These are phyloP conservation scores for Nannizzia gypsea DNA, from an alignment of 2,329 filamentous ascomycete species.

Conservation along the genomic window DNA sequence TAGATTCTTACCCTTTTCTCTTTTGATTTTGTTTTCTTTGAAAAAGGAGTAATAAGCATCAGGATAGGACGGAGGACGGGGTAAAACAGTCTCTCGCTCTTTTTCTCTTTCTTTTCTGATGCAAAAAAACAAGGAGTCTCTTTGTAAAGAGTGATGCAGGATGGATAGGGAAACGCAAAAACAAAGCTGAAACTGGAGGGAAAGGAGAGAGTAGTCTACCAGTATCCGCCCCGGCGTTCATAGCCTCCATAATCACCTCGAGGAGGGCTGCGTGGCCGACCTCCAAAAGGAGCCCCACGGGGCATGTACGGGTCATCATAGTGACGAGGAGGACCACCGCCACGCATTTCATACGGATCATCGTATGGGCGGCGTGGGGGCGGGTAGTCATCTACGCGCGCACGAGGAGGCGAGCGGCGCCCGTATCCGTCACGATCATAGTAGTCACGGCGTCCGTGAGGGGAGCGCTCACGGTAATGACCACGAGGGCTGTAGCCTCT, in stretches of 20 bases:
- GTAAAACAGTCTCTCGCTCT: neutral
- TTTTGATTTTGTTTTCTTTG: neutral
- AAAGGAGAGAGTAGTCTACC: constrained; percentile 27
- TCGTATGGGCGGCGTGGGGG: constrained; percentile 47
- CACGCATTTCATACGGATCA: constrained; percentile 46
- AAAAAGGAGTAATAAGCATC: constrained; percentile 9
- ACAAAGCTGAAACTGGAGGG: constrained; percentile 16
- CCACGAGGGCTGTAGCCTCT: constrained; percentile 76
- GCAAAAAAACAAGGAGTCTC: neutral
- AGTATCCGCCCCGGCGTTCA: constrained; percentile 33
- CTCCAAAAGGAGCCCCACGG: constrained; percentile 38
- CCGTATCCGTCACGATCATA: constrained; percentile 69
- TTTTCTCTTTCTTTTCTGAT: neutral
- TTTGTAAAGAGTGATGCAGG: neutral
- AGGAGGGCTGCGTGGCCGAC: constrained; percentile 31
- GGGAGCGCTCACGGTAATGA: constrained; percentile 76
- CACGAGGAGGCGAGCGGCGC: constrained; percentile 65
- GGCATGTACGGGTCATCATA: constrained; percentile 51
- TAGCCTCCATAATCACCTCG: constrained; percentile 32
- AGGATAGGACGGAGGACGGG: constrained; percentile 2
- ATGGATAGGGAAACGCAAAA: neutral
- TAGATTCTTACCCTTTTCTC: constrained; percentile 2
- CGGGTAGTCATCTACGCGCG: constrained; percentile 58
- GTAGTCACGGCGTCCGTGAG: constrained; percentile 66
- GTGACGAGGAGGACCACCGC: constrained; percentile 37